Evolutionary conservation across 768 basidiomycete genomes (phyloP), one percentile per base, ranked within the genome.

Genomic region (Boletus rex-veris): DNA sequence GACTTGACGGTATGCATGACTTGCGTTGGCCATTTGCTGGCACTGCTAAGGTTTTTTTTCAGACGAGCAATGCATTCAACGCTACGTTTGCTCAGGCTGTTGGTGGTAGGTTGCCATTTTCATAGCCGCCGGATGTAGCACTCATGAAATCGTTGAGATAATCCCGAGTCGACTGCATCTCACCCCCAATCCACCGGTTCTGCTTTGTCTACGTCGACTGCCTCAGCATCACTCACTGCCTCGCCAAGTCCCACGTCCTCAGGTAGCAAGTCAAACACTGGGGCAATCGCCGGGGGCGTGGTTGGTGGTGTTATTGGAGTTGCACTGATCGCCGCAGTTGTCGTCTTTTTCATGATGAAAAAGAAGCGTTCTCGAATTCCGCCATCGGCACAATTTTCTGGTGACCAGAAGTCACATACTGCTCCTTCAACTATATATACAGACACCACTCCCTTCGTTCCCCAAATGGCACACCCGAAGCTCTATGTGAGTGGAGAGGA

Each of bases 231-330:
- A n/a, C 50, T 60, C 11, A 58, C 57, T 5, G 31, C 51, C 10
- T 28, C 59, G 3, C 31, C 57, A 14, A 31, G 35, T 12, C 4
- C 64, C 21, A 30, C 50, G 7, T 28, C 50, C 21, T 35, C 55
- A 40, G 42, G 59, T 45, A 56, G 37, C 19, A 50, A 12, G n/a
- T 50, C 58, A 16, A 70, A 80, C 58, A 71, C 78, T 1, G 83
- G 80, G 3, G 81, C 81, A 7, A 85, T 86, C 38, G 75, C 80
- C 3, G 84, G 83, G 3, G 81, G 81, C 18, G 85, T 86, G 36
- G 82, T 80, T 0, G 85, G 85, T 38, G 85, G 86, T n/a, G 79
- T 86, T 1, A 73, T 80, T 26, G 74, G 66, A n/a, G 52, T 80
- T 18, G 77, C 73, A 8, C 56, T 78, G 42, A 67, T 84, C 12